A percentile compares a stretch with the other conserved stretches of the same genome.
These are phyloP conservation scores for Hypsizygus marmoreus DNA, from an alignment of 768 basidiomycete genomes.

Conservation along the genomic window DNA sequence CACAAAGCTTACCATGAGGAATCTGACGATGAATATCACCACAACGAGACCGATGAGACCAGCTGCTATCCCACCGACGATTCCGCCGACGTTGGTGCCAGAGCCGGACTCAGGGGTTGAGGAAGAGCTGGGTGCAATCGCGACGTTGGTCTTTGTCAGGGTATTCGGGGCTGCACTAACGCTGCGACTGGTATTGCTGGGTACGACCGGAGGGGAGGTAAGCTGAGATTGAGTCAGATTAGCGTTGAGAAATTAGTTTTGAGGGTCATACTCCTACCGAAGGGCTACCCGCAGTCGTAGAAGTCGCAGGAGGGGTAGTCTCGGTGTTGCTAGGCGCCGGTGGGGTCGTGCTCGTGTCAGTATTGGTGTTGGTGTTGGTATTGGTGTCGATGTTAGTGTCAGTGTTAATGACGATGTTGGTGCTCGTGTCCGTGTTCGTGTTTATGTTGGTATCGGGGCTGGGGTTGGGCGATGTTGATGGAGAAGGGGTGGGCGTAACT, in stretches of 20 bases:
- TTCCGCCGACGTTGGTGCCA: constrained; percentile 28
- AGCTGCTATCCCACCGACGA: constrained; percentile 48
- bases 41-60: constrained; percentile 44
- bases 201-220: neutral
- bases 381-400: neutral
- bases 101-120: constrained; percentile 11
- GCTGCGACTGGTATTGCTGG: too few relatives aligned
- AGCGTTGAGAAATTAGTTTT: neutral
- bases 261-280: constrained; percentile 1
- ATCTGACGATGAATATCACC: constrained; percentile 43
- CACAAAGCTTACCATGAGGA: constrained; percentile 45
- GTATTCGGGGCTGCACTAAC: neutral
- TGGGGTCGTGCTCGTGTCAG: neutral
- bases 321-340: neutral
- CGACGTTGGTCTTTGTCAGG: constrained; percentile 1
- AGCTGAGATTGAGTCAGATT: neutral
- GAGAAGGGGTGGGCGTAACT: neutral
- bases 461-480: neutral
- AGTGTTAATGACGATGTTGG: constrained; percentile 1
- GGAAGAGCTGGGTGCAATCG: constrained; percentile 18
- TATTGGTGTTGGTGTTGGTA: neutral
- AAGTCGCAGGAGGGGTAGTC: neutral
- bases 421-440: neutral
- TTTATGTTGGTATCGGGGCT: constrained; percentile 1
- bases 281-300: neutral